These are phyloP conservation scores for Scutellaria galericulata DNA, from an alignment of 257 asterid species.

Conservation along the genomic window DNA sequence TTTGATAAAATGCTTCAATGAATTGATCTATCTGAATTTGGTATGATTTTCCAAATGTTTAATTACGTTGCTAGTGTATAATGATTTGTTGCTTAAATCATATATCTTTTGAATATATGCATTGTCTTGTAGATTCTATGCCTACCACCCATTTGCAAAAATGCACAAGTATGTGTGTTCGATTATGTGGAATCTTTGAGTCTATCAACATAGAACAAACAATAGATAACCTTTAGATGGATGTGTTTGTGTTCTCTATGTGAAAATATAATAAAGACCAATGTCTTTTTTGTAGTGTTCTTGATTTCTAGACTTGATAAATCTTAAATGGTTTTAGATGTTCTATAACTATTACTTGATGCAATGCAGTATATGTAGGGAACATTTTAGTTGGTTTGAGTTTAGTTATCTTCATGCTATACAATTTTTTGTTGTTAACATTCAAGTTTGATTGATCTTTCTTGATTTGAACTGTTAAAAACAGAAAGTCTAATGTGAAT, in stretches of 20 bases:
- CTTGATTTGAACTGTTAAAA: not conserved
- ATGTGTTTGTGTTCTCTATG: too few species aligned
- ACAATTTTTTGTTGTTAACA: too few species aligned
- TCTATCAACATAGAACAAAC: too few species aligned
- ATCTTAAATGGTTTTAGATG: not conserved
- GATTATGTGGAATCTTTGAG: too few species aligned
- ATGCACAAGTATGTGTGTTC: too few species aligned
- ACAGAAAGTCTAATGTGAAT: not conserved
- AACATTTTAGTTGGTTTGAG: not conserved
- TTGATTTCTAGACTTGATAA: not conserved
- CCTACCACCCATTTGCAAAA: too few species aligned
- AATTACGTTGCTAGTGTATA: not conserved
- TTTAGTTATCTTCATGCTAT: not conserved
- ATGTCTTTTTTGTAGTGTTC: not conserved
- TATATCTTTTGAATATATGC: too few species aligned
- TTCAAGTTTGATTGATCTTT: not conserved
- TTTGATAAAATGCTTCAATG: not conserved
- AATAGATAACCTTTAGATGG: too few species aligned
- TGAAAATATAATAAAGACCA: too few species aligned
- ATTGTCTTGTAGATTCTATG: too few species aligned
- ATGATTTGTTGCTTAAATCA: not conserved
- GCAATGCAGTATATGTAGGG: not conserved
- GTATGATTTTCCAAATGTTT: not conserved
- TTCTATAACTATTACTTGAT: not conserved
- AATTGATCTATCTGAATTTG: constrained; percentile 7